Conservation (phyloP, 1,284 basidiomycete species). For the Ustilago hordei region DNA sequence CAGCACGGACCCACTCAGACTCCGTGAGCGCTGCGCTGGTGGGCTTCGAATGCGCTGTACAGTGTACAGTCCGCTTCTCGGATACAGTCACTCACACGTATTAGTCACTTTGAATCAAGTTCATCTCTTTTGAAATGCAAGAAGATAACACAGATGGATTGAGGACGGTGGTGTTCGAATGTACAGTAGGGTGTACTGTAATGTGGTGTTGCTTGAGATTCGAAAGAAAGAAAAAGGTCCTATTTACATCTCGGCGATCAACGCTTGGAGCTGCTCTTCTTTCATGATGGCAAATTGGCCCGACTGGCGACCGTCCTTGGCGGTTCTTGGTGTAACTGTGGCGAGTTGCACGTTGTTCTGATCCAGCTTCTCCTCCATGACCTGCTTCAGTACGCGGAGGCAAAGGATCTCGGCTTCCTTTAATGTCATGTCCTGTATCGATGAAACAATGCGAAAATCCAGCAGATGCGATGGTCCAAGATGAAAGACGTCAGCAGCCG, state of each 20-base stretch:
- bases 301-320: conserved; percentile 61
- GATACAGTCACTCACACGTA: background rate
- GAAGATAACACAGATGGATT: background rate
- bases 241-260: conserved; percentile 67
- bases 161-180: background rate
- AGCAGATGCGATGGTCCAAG: background rate
- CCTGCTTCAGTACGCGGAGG: conserved; percentile 93
- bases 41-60: background rate
- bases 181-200: too few relatives aligned
- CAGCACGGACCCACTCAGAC: conserved; percentile 10
- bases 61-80: background rate
- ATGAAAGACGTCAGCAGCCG: background rate
- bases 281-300: conserved; percentile 67
- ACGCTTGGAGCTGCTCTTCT: conserved; percentile 61
- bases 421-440: conserved; percentile 85
- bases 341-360: conserved; percentile 98
- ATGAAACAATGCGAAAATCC: background rate
- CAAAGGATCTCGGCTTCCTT: conserved; percentile 88
- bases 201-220: background rate
- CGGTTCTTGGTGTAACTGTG: conserved; percentile 69
- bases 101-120: background rate
- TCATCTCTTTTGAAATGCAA: too few relatives aligned
- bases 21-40: background rate
- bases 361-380: conserved; percentile 99
- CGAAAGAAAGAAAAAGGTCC: background rate